Base-by-base conservation (phyloP, 257 asterid species). In the Nicotiana otophora region DNA sequence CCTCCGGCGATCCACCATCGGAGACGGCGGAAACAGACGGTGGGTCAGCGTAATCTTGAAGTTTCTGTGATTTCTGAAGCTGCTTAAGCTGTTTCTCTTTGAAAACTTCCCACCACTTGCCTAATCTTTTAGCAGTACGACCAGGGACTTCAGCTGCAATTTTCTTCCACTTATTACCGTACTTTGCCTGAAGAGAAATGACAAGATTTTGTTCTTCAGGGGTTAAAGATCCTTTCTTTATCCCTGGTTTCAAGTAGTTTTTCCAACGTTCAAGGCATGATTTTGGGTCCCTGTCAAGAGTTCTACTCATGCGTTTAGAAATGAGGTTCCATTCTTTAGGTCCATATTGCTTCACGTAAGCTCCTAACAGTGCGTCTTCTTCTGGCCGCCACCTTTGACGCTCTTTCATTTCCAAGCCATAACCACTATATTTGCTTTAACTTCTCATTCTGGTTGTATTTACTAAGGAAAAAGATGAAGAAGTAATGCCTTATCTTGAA, bases 41-140 rank as follows among this genome's bases (percentile, higher is more conserved):
- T 5, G 87, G 63, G 23, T 88, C 62, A 77, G 67, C 39, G 68
- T 63, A 88, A 2, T 87, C 90, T 58, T 58, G 86, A 53, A 74
- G 80, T 5, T 85, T 82, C 23, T 85, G 86, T 6, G 91, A 85
- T 4, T 87, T 88, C 36, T 86, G 90, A 1, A 90, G 75, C 84
- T 90, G 92, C 81, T 93, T 93, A 39, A 92, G 88, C 89, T 92
- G 96, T 82, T 95, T 93, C 88, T 93, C 98, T 77, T 93, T 93
- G 80, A 92, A 92, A 82, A 93, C 98, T 87, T 95, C 97, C 98
- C 98, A 93, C 98, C 98, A 92, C 90, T 95, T 95, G 3, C 97
- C 97, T 2, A 94, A 81, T 5, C 97, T 89, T 85, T 95, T 95
- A 63, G 98, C 97, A 61, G 97, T 95, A 20, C 92, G 93, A 65